A percentile compares a stretch with the other conserved stretches of the same genome.
phyloP scores from a whole-genome alignment of 148 eudicot species.

The Fallopia convolvulus region DNA sequence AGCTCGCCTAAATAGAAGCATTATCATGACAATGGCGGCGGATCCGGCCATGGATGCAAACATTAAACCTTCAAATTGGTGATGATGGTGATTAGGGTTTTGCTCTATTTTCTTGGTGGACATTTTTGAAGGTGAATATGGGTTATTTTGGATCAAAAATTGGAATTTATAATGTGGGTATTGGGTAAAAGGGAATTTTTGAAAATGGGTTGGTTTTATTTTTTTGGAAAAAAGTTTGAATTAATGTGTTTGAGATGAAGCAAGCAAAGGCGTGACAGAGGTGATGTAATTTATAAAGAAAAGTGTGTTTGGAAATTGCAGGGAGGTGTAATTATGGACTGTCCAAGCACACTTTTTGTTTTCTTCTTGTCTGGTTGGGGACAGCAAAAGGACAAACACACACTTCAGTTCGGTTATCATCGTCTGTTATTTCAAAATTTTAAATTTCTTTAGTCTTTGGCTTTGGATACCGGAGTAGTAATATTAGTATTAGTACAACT shows the following conservation, averaged over 20 bases:
- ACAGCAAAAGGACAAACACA: not conserved
- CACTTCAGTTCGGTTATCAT: not conserved
- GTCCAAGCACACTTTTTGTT: not conserved
- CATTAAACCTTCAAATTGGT: conserved; percentile 34
- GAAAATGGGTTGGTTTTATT: not conserved
- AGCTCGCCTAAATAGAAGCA: conserved; percentile 36
- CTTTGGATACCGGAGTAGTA: not conserved
- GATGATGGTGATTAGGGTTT: conserved; percentile 15
- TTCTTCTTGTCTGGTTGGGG: not conserved
- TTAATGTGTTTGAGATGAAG: not conserved
- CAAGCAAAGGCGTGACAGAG: conserved; percentile 6
- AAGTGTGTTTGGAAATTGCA: conserved; percentile 15
- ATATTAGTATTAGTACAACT: too few species aligned
- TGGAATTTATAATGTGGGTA: too few species aligned
- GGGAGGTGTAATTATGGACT: conserved; percentile 22
- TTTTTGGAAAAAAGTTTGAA: not conserved
- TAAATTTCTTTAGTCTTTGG: not conserved
- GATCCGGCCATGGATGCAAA: conserved; percentile 45
- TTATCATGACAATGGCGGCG: conserved; percentile 8
- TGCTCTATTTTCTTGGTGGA: conserved; percentile 13
- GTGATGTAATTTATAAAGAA: not conserved
- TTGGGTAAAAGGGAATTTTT: not conserved
- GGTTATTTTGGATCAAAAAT: too few species aligned
- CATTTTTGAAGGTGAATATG: not conserved
- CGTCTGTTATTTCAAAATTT: not conserved